Percentiles rank a stretch among this genome's conserved stretches.
phyloP scores from a whole-genome alignment of 768 basidiomycete genomes.

The Russula emetica region DNA sequence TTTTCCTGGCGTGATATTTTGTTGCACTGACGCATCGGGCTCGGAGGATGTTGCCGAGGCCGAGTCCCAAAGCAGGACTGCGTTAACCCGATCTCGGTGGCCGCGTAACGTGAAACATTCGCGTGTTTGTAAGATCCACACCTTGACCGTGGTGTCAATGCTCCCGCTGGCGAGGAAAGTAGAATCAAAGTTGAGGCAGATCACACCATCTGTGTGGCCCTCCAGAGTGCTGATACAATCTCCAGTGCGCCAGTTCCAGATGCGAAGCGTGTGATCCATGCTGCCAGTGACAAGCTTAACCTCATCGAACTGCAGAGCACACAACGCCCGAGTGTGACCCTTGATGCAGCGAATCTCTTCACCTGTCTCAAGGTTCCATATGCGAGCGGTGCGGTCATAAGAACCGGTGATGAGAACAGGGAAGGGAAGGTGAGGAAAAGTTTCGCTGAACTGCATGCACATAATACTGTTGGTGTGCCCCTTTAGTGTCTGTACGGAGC shows the following conservation, averaged over 20 bases:
- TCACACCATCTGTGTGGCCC: constrained; percentile 88
- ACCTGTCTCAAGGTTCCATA: constrained; percentile 97
- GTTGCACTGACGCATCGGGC: constrained; percentile 37
- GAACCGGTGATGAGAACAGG: constrained; percentile 97
- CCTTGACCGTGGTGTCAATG: constrained; percentile 90
- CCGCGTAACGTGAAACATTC: constrained; percentile 91
- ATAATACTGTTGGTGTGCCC: constrained; percentile 96
- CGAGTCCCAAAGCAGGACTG: constrained; percentile 87
- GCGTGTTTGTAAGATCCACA: constrained; percentile 90
- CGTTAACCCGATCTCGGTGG: constrained; percentile 94
- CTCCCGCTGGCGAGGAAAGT: constrained; percentile 91
- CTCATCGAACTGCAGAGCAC: constrained; percentile 93
- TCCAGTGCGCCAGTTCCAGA: constrained; percentile 95
- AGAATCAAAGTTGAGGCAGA: constrained; percentile 86
- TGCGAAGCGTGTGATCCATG: constrained; percentile 92
- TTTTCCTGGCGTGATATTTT: constrained; percentile 73
- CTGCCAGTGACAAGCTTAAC: constrained; percentile 92
- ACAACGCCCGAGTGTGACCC: constrained; percentile 89
- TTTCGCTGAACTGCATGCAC: constrained; percentile 94
- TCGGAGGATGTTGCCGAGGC: constrained; percentile 36
- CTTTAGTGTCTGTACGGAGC: constrained; percentile 75
- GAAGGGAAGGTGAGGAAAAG: constrained; percentile 74
- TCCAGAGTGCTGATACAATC: constrained; percentile 82
- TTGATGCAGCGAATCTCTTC: constrained; percentile 73
- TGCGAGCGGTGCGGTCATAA: constrained; percentile 88